Percentiles rank a stretch among this genome's conserved stretches.
These are phyloP conservation scores for Claviceps purpurea DNA, from an alignment of 2,329 filamentous ascomycete genomes.

Conservation along the genomic window DNA sequence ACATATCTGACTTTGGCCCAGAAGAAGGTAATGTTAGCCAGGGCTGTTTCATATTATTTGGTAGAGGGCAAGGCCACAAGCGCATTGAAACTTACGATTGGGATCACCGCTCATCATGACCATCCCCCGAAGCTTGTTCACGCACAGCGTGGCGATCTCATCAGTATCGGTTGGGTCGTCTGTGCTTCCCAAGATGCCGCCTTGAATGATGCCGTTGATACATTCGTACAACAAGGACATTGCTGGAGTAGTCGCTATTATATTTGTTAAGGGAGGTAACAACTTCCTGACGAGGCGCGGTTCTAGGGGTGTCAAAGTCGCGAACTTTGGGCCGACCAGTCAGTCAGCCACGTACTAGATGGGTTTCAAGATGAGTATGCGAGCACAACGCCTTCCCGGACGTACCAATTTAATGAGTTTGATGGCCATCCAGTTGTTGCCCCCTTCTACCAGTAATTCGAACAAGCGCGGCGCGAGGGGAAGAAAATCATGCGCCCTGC, in stretches of 20 bases:
- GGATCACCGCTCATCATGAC: constrained; percentile 86
- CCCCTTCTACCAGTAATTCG: constrained; percentile 78
- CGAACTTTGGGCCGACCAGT: constrained; percentile 49
- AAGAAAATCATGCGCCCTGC: constrained; percentile 84
- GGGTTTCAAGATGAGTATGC: background rate
- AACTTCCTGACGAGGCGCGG: constrained; percentile 85
- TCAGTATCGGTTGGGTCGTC: constrained; percentile 73
- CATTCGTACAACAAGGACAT: constrained; percentile 99
- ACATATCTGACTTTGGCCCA: constrained; percentile 77
- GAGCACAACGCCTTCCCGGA: background rate
- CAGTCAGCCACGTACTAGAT: constrained; percentile 10
- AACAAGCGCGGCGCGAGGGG: constrained; percentile 85
- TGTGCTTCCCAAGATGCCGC: constrained; percentile 75
- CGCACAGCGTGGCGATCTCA: constrained; percentile 83
- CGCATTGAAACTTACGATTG: constrained; percentile 51
- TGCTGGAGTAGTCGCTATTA: constrained; percentile 87
- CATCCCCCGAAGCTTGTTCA: constrained; percentile 88
- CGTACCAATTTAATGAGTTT: constrained; percentile 92
- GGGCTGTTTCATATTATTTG: background rate
- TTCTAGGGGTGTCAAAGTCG: constrained; percentile 82
- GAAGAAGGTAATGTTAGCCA: constrained; percentile 1
- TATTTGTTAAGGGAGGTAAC: constrained; percentile 75
- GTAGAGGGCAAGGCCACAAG: background rate
- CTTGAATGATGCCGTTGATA: constrained; percentile 96
- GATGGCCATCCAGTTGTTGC: constrained; percentile 99